phyloP scores from a whole-genome alignment of 805 yeast species.

The Candida tibetensis region DNA sequence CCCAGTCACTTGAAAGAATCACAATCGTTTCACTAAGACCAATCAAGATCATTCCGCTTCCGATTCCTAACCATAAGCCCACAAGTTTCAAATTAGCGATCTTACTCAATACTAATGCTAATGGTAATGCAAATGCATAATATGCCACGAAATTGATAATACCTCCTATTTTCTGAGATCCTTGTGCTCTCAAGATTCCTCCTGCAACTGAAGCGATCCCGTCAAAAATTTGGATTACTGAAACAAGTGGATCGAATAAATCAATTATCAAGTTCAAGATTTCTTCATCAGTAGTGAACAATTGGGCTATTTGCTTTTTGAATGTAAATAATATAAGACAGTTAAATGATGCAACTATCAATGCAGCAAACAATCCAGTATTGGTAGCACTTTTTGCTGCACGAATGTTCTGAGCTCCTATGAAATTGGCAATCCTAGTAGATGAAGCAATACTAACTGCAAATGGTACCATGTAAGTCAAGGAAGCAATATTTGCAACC shows the following conservation, averaged over 20 bases:
- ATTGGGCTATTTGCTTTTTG: conserved; percentile 46
- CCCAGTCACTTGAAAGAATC: conserved; percentile 54
- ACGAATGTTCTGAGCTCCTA: conserved; percentile 40
- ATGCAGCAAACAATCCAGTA: conserved; percentile 29
- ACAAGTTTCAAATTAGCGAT: conserved; percentile 43
- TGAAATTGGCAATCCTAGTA: conserved; percentile 44
- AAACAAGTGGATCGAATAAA: conserved; percentile 58
- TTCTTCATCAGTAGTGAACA: conserved; percentile 61
- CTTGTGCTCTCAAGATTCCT: conserved; percentile 74
- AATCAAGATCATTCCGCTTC: conserved; percentile 57
- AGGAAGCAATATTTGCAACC: conserved; percentile 45
- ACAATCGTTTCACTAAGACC: conserved; percentile 48
- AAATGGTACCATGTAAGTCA: conserved; percentile 46
- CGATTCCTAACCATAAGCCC: conserved; percentile 78
- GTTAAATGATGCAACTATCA: conserved; percentile 34
- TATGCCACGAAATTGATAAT: conserved; percentile 65
- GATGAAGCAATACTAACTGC: conserved; percentile 45
- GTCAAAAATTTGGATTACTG: conserved; percentile 66
- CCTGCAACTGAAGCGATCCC: conserved; percentile 69
- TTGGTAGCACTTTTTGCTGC: conserved; percentile 37
- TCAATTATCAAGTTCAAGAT: conserved; percentile 52
- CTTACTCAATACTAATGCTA: conserved; percentile 56
- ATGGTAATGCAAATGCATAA: conserved; percentile 67
- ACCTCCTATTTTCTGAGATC: conserved; percentile 73
- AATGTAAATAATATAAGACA: conserved; percentile 46